These are phyloP conservation scores for Cicer judaicum DNA, from an alignment of 306 rosid genomes.

Conservation along the genomic window DNA sequence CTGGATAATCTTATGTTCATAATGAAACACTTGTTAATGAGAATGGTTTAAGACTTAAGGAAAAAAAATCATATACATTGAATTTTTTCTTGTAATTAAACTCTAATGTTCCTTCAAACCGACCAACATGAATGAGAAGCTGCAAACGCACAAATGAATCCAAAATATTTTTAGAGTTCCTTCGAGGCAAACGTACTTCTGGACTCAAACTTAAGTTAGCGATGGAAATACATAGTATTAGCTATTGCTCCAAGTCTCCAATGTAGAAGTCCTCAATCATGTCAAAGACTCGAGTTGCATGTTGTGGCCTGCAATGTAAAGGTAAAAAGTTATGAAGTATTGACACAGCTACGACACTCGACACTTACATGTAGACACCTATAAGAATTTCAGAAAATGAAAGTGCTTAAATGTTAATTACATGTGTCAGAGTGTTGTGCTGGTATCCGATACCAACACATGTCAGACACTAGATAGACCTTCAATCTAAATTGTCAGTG, in stretches of 20 bases:
- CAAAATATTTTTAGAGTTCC: neutral
- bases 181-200: neutral
- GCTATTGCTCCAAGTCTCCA: slow-evolving; percentile 69
- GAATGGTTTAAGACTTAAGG: too few relatives aligned
- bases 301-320: slow-evolving; percentile 78
- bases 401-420: too few relatives aligned
- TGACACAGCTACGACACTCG: too few relatives aligned
- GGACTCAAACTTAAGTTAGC: slow-evolving; percentile 7
- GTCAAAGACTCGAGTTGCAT: slow-evolving; percentile 89
- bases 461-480: too few relatives aligned
- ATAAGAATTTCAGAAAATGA: too few relatives aligned
- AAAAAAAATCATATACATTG: too few relatives aligned
- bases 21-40: neutral
- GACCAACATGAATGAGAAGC: neutral
- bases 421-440: too few relatives aligned
- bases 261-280: slow-evolving; percentile 83
- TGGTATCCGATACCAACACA: too few relatives aligned
- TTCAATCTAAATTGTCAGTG: too few relatives aligned
- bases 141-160: neutral
- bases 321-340: neutral
- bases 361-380: too few relatives aligned
- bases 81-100: too few relatives aligned
- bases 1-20: neutral
- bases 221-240: neutral
- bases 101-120: neutral